Conservation (phyloP, 805 yeast species). For the Saturnispora saitoi region DNA sequence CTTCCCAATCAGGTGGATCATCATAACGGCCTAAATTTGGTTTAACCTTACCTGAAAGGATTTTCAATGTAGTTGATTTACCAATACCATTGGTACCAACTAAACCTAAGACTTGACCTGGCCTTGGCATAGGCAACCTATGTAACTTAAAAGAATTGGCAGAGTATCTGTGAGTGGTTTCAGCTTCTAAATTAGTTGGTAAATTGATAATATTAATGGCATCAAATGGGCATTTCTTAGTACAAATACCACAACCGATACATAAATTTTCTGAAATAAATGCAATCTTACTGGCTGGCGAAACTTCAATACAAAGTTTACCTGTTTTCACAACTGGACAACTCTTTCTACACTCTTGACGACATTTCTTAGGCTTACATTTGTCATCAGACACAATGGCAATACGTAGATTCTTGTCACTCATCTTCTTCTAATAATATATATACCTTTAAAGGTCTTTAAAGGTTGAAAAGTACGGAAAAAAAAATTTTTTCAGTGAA, state of each 20-base stretch:
- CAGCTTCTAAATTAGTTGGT: slow-evolving; percentile 88
- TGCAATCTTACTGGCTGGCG: slow-evolving; percentile 84
- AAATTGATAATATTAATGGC: slow-evolving; percentile 93
- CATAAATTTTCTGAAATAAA: slow-evolving; percentile 90
- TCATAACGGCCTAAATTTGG: slow-evolving; percentile 93
- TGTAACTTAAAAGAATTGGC: slow-evolving; percentile 97
- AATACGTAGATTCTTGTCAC: slow-evolving; percentile 58
- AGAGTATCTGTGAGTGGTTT: slow-evolving; percentile 94
- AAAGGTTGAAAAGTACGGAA: neutral
- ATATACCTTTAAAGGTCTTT: neutral
- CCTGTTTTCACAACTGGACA: slow-evolving; percentile 99
- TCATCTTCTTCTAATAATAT: slow-evolving; percentile 19
- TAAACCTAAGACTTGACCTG: slow-evolving; percentile 95
- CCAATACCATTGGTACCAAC: slow-evolving; percentile 99
- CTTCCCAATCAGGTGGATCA: slow-evolving; percentile 97
- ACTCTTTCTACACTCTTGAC: slow-evolving; percentile 93
- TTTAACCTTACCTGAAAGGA: slow-evolving; percentile 93
- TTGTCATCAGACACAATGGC: slow-evolving; percentile 92
- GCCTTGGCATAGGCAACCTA: slow-evolving; percentile 96
- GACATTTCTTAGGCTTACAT: slow-evolving; percentile 97
- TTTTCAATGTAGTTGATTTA: slow-evolving; percentile 93
- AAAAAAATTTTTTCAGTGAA: neutral
- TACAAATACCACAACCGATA: slow-evolving; percentile 99
- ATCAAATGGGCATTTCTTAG: slow-evolving; percentile 95
- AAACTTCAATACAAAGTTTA: slow-evolving; percentile 92